Base-by-base conservation (phyloP, 805 yeast genomes). In the Schwanniomyces pseudopolymorphus region DNA sequence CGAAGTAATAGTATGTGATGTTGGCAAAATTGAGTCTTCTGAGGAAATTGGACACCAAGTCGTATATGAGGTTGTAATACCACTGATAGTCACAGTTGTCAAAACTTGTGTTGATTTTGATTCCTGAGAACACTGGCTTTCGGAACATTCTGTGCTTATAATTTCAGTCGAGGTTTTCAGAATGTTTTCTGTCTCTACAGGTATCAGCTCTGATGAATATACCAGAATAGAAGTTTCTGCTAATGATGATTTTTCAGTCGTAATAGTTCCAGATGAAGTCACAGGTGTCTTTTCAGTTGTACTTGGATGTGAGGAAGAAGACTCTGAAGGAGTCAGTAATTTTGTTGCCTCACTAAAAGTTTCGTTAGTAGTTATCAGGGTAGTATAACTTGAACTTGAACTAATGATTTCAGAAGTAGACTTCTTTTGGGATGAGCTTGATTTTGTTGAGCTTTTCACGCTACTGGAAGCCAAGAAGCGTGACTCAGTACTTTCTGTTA, bases 41-140 rank as follows among this genome's bases (percentile, higher is more conserved):
- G 35, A 14, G 4, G 35, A 16, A 16, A 52, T 40, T 11, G 58
- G 57, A 45, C 60, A 56, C 49, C 47, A 53, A 8, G 59, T 56
- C 16, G 57, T 54, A 45, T 49, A 53, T 16, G 41, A 40, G 5
- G 53, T 48, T 19, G 44, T 42, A 7, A 26, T 44, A 4, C 44
- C 47, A 2, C 41, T 33, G 20, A 31, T 35, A 6, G 54, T 53
- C 11, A 40, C 22, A 17, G 45, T 6, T 7, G 39, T 19, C 9
- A 33, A 33, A 5, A 39, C 42, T 33, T 33, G 36, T 4, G 20
- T 17, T 10, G 36, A 11, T 28, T 28, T 22, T 22, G 25, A 8
- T 5, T 5, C 8, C 25, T 22, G n/a, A n/a, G n/a, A n/a, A n/a
- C n/a, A n/a, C 25, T 6, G 25, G 25, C 8, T 10, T 10, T 26